Evolutionary conservation across 768 basidiomycete species (phyloP), one percentile per base, ranked within the genome.

Genomic region (Rhodotorula toruloides): DNA sequence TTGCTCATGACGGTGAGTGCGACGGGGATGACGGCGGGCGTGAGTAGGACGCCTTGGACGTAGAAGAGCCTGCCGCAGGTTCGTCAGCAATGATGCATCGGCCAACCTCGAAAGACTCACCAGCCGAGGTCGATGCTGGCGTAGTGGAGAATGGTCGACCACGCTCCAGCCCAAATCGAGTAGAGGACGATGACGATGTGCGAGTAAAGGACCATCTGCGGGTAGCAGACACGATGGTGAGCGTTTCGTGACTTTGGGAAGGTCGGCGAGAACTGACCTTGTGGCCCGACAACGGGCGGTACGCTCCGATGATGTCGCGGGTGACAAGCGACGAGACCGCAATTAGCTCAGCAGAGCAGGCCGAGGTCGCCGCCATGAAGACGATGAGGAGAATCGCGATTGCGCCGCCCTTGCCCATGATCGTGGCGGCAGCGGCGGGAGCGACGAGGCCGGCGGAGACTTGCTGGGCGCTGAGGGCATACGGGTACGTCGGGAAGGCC

Each of bases 331-430:
- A 84, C 1, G 90, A 91, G 4, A 92, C 89, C 0, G 91, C 93
- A 72, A 97, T 93, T 62, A 93, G 81, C 78, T 97, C 93, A 19
- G 92, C 92, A 50, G 85, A 86, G 49, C 87, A 88, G 5, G 91
- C 89, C 53, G 86, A 78, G 14, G 78, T 79, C 0, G 67, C 66
- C 4, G 71, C 70, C 76, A 92, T 79, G 81, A 93, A 93, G 39
- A 93, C 83, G 2, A 94, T 81, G 42, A 91, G 77, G 25, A 93
- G 83, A 67, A 94, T 78, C 0, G 88, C 86, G 8, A 84, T 83
- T 4, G 90, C 91, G 36, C 93, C 92, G 0, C 83, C 80, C 70
- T 89, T 82, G 0, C 91, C 90, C 14, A 94, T 79, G 13, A 97
- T 79, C 0, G 90, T 88, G 2, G 85, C 82, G 2, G 91, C 91